Conservation (phyloP, 495 filamentous ascomycete genomes). For the Podospora pseudocomata region DNA sequence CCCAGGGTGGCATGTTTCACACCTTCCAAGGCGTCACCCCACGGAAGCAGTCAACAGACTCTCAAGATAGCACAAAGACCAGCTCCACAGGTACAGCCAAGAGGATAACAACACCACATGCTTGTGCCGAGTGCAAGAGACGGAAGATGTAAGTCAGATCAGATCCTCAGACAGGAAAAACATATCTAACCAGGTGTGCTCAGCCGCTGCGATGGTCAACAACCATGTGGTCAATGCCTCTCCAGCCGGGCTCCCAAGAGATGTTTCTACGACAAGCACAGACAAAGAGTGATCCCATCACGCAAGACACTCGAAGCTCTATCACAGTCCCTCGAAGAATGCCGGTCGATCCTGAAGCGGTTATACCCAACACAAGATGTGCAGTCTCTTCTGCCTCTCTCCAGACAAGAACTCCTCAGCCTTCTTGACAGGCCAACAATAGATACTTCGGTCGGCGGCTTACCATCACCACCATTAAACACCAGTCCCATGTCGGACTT, state of each 20-base stretch:
- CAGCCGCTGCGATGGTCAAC: slow-evolving; percentile 55
- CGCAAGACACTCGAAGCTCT: slow-evolving; percentile 57
- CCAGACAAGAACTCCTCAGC: slow-evolving; percentile 49
- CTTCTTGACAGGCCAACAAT: slow-evolving; percentile 45
- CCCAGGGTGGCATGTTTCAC: slow-evolving; percentile 53
- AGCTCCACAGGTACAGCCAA: slow-evolving; percentile 39
- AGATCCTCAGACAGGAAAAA: neutral
- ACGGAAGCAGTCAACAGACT: slow-evolving; percentile 45
- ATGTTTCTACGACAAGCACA: slow-evolving; percentile 59
- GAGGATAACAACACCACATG: slow-evolving; percentile 56
- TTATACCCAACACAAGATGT: slow-evolving; percentile 53
- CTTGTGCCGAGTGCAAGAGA: slow-evolving; percentile 57
- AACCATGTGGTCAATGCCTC: slow-evolving; percentile 56
- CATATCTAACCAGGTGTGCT: slow-evolving; percentile 25
- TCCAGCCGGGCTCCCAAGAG: slow-evolving; percentile 55
- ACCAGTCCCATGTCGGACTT: slow-evolving; percentile 42
- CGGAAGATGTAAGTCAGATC: slow-evolving; percentile 49
- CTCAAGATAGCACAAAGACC: slow-evolving; percentile 43
- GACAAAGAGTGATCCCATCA: slow-evolving; percentile 55
- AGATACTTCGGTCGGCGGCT: slow-evolving; percentile 39
- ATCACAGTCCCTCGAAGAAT: slow-evolving; percentile 56
- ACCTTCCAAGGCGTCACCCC: slow-evolving; percentile 51
- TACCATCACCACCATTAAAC: slow-evolving; percentile 43
- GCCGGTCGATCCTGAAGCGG: slow-evolving; percentile 52
- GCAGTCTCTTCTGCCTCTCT: slow-evolving; percentile 48